These are phyloP conservation scores for Larix kaempferi DNA, from an alignment of 75 land plant genomes.

Conservation along the genomic window DNA sequence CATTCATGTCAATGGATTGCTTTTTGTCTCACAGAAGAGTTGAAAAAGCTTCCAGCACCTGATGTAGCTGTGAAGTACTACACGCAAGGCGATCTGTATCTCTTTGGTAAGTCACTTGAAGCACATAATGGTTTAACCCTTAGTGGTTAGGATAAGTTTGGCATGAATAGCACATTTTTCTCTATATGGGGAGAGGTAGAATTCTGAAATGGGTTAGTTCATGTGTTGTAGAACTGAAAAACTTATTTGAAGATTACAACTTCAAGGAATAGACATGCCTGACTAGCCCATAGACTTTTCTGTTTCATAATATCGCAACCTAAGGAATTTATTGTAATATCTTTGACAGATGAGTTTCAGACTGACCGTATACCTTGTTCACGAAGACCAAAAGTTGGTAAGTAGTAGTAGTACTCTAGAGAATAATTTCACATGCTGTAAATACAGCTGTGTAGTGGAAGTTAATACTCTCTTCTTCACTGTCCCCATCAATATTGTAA, in stretches of 20 bases:
- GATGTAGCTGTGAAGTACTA: slow-evolving; percentile 87
- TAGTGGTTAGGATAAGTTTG: neutral
- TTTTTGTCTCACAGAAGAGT: slow-evolving; percentile 48
- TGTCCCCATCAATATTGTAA: neutral
- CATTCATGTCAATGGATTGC: slow-evolving; percentile 1
- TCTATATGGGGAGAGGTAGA: neutral
- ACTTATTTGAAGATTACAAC: neutral
- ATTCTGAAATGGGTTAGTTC: neutral
- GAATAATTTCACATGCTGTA: neutral
- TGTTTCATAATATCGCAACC: neutral
- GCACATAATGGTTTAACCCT: neutral
- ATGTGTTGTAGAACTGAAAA: neutral
- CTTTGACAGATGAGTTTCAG: slow-evolving; percentile 89
- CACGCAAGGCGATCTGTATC: slow-evolving; percentile 86
- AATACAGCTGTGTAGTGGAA: neutral
- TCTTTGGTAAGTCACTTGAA: slow-evolving; percentile 71
- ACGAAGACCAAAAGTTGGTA: slow-evolving; percentile 91
- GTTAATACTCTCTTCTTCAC: neutral
- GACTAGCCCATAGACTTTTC: neutral
- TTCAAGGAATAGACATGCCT: neutral
- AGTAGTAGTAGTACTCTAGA: slow-evolving; percentile 4
- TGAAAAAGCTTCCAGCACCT: slow-evolving; percentile 85
- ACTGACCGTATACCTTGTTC: slow-evolving; percentile 69
- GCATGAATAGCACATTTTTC: neutral
- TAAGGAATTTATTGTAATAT: neutral